Percentiles rank a stretch among this genome's conserved stretches.
Conservation (phyloP, 768 basidiomycete genomes). For the Hydnomerulius pinastri region DNA sequence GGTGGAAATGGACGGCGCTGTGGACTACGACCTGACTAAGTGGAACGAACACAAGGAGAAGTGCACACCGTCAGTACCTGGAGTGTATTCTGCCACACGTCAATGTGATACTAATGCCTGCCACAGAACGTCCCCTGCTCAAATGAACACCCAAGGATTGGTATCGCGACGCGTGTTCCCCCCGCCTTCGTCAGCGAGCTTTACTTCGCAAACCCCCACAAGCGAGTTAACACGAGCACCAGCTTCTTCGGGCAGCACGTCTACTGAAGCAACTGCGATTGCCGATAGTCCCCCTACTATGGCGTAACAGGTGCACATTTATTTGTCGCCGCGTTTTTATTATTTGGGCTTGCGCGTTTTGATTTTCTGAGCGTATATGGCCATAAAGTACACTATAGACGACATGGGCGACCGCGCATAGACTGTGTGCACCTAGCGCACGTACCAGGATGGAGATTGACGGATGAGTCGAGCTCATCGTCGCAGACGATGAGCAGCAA, state of each 20-base stretch:
- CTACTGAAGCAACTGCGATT: slow-evolving; percentile 41
- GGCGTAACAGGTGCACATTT: too few species aligned
- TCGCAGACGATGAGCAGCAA: too few species aligned
- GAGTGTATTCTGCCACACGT: not conserved
- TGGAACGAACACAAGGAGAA: slow-evolving; percentile 65
- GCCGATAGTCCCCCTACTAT: slow-evolving; percentile 25
- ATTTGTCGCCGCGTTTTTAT: too few species aligned
- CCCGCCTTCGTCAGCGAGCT: slow-evolving; percentile 19
- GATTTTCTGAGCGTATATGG: too few species aligned
- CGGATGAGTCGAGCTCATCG: too few species aligned
- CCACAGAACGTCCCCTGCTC: slow-evolving; percentile 19
- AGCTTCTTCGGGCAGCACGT: slow-evolving; percentile 18
- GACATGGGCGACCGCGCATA: too few species aligned
- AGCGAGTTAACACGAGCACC: slow-evolving; percentile 13
- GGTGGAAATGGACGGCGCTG: slow-evolving; percentile 47
- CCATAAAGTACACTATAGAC: too few species aligned
- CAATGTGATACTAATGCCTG: slow-evolving; percentile 3
- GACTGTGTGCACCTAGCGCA: too few species aligned
- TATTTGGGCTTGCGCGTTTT: too few species aligned
- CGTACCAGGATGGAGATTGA: too few species aligned
- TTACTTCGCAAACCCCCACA: slow-evolving; percentile 15
- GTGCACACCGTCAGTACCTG: slow-evolving; percentile 43
- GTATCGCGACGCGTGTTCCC: slow-evolving; percentile 16
- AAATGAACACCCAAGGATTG: slow-evolving; percentile 20
- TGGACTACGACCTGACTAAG: slow-evolving; percentile 58